A percentile compares a stretch with the other conserved stretches of the same genome.
Evolutionary conservation across 768 basidiomycete genomes (phyloP).

Genomic region (Suillus brevipes): DNA sequence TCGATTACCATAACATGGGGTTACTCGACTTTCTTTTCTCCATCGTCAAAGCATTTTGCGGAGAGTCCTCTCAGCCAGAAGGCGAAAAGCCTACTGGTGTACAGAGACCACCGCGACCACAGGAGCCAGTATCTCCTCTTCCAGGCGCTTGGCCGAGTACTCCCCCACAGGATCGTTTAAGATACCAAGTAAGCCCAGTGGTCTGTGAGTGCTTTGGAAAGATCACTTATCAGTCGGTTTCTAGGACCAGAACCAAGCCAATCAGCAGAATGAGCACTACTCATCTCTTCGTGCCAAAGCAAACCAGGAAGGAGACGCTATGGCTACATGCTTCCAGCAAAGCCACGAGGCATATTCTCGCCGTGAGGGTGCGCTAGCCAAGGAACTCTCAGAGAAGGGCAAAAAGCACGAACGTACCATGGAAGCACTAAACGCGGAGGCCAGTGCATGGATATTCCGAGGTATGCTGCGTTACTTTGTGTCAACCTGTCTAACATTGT

Average conservation of each 20-base stretch:
- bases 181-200: conserved; percentile 18
- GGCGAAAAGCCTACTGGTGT: background rate
- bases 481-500: conserved; percentile 8
- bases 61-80: conserved; percentile 20
- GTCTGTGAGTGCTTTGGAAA: background rate
- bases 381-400: conserved; percentile 78
- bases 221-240: background rate
- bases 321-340: conserved; percentile 68
- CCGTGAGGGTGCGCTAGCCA: conserved; percentile 77
- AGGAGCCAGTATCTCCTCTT: conserved; percentile 14
- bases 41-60: conserved; percentile 25
- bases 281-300: conserved; percentile 70
- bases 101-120: background rate
- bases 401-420: conserved; percentile 77
- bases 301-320: conserved; percentile 74
- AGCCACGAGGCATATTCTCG: conserved; percentile 74
- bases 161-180: conserved; percentile 15
- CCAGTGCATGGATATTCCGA: conserved; percentile 83
- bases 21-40: conserved; percentile 29
- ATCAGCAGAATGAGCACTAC: conserved; percentile 74
- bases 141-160: conserved; percentile 4
- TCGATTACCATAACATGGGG: conserved; percentile 16
- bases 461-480: conserved; percentile 27
- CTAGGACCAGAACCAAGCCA: conserved; percentile 58
- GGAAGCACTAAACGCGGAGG: conserved; percentile 77